phyloP scores from a whole-genome alignment of 108 stramenopile genomes.

The Nannochloropsis oceanica region DNA sequence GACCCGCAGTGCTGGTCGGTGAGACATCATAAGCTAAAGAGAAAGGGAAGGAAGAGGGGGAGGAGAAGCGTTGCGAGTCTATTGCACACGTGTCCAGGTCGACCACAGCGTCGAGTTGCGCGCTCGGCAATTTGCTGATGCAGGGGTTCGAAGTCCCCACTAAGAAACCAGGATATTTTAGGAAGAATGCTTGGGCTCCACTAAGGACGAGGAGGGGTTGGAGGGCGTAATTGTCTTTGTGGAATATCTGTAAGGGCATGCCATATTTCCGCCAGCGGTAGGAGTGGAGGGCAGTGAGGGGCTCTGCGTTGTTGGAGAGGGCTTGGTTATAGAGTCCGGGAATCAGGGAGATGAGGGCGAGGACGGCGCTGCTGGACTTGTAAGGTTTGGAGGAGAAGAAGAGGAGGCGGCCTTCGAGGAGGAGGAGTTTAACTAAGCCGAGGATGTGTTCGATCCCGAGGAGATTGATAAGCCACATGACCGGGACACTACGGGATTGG shows the following conservation, averaged over 20 bases:
- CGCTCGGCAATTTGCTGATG: background rate
- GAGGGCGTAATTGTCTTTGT: background rate
- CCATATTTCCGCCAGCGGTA: constrained; percentile 27
- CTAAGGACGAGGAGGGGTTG: background rate
- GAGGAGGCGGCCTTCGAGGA: constrained; percentile 11
- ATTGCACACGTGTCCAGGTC: constrained; percentile 10
- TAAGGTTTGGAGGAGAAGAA: constrained; percentile 1
- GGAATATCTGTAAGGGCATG: constrained; percentile 14
- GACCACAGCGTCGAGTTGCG: constrained; percentile 4
- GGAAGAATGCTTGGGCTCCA: background rate
- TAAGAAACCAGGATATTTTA: background rate
- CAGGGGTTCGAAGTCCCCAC: background rate
- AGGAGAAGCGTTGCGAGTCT: background rate
- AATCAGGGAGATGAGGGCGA: constrained; percentile 9
- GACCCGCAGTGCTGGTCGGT: background rate
- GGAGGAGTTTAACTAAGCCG: background rate
- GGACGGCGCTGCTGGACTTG: background rate
- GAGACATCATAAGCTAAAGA: background rate
- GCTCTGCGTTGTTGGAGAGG: background rate
- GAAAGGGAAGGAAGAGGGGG: background rate
- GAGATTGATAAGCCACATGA: background rate
- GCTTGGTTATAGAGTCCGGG: constrained; percentile 9
- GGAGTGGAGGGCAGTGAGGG: constrained; percentile 1
- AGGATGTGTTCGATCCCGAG: background rate
- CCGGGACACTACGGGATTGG: background rate